Evolutionary conservation across 129 eudicot genomes (phyloP).

Genomic region (Apium graveolens): DNA sequence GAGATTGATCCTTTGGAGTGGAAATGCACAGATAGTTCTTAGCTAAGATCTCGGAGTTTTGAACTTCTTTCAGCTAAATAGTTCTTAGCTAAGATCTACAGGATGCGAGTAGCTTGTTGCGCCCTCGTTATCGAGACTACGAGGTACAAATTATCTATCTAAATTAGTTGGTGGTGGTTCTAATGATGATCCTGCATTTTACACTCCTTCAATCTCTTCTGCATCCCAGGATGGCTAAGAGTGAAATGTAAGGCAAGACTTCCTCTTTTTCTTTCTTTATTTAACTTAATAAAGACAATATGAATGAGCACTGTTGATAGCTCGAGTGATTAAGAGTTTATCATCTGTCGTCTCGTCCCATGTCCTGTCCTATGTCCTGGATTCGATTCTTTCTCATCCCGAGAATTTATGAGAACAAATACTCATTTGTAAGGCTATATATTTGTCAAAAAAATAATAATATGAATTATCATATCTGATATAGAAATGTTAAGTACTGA

Average conservation of each 20-base stretch:
- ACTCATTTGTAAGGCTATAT: no score
- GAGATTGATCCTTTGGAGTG: neutral
- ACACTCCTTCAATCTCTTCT: neutral
- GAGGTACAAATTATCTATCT: neutral
- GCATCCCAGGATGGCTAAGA: conserved; percentile 5
- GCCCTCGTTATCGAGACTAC: neutral
- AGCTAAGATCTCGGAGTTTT: neutral
- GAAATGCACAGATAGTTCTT: neutral
- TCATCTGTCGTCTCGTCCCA: no score
- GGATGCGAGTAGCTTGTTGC: neutral
- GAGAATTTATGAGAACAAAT: no score
- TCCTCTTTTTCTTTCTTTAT: neutral
- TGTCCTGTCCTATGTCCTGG: no score
- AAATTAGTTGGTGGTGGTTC: conserved; percentile 1
- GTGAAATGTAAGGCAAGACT: conserved; percentile 8
- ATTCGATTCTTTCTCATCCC: no score
- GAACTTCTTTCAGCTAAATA: neutral
- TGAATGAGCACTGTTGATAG: no score
- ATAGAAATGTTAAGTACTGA: neutral
- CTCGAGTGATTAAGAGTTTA: no score
- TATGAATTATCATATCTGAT: neutral
- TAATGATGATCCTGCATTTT: conserved; percentile 5
- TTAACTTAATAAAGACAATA: neutral
- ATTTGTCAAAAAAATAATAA: no score
- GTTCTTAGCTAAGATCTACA: neutral